Base-by-base conservation (phyloP, 2,329 filamentous ascomycete species). In the Fusarium abutilonis region DNA sequence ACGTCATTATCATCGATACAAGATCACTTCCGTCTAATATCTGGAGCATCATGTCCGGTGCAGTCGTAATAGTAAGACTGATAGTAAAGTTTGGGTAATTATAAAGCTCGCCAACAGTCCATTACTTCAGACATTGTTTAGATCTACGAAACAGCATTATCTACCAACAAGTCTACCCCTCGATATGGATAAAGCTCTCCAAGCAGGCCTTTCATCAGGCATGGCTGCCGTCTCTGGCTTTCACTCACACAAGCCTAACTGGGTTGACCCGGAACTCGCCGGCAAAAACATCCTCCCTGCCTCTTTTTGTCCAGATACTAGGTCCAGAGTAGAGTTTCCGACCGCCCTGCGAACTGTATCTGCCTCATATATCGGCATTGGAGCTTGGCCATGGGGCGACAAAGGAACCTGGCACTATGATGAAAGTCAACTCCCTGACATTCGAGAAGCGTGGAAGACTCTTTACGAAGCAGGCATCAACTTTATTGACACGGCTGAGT, bases 351-450 rank as follows among this genome's bases (percentile, higher is more conserved):
- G 15, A 0, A 31, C 43, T 0, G 39, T 60, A 0, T 23, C 31
- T 2, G 43, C 55, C 0, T 60, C 57, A 0, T 13, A 17, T 2
- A 42, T 60, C 2, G 23, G 39, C 0, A 34, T 60, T 0, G 49
- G 57, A 0, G 29, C 55, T 1, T 60, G 49, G 55, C 4, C 57
- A 0, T 60, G 55, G 57, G 57, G 57, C 0, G 57, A 60, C 2
- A 60, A 60, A 15, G 8, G 21, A 4, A 60, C 55, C 0, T 60
- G 57, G 55, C 17, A 60, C 1, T 60, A 44, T 32, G 39, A 60
- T 2, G 38, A 49, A 1, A 40, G 36, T 4, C 19, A 60, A 21
- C 17, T 59, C 4, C 35, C 57, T 1, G 10, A 43, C 1, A 28
- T 59, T 1, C 29, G 42, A 3, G 1, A 53, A n/a, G 57, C 57